A percentile compares a stretch with the other conserved stretches of the same genome.
Evolutionary conservation across 2,329 filamentous ascomycete species (phyloP).

Genomic region (Teratosphaeria zuluensis): DNA sequence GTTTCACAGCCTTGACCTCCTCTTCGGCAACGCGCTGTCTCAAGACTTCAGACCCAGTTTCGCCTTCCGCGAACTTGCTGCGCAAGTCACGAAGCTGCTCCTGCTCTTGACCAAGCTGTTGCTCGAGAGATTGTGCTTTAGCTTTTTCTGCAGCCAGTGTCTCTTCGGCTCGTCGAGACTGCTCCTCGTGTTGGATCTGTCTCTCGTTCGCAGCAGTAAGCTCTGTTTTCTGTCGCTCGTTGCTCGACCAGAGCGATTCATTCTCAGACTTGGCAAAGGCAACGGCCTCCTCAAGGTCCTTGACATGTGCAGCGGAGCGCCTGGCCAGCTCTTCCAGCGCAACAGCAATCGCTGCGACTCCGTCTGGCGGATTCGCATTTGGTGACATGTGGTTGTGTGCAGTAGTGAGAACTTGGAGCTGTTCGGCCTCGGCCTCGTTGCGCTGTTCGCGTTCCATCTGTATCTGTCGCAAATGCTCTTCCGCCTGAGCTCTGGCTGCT

Average conservation of each 20-base stretch:
- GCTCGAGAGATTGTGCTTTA: conserved; percentile 36
- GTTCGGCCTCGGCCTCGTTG: conserved; percentile 34
- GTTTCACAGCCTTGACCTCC: conserved; percentile 56
- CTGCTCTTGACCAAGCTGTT: conserved; percentile 55
- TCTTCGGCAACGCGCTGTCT: conserved; percentile 66
- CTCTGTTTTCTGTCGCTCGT: conserved; percentile 31
- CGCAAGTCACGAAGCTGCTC: conserved; percentile 60
- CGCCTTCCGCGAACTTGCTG: conserved; percentile 66
- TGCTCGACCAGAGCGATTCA: conserved; percentile 29
- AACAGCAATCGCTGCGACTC: conserved; percentile 28
- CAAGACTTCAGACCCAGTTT: conserved; percentile 71
- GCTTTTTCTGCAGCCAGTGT: conserved; percentile 39
- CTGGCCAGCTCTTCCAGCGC: conserved; percentile 37
- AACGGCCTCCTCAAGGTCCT: conserved; percentile 37
- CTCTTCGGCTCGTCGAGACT: conserved; percentile 29
- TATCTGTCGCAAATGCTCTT: conserved; percentile 37
- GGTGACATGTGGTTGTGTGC: conserved; percentile 32
- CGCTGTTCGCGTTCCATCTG: conserved; percentile 48
- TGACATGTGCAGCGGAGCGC: conserved; percentile 33
- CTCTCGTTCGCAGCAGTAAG: conserved; percentile 20
- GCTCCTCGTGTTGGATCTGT: conserved; percentile 27
- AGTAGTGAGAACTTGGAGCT: conserved; percentile 21
- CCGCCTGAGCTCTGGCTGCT: conserved; percentile 18
- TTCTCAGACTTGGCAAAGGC: conserved; percentile 39
- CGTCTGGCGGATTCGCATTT: conserved; percentile 25